Percentiles rank a stretch among this genome's conserved stretches.
Conservation (phyloP, 148 eudicot genomes). For the Rhododendron williamsianum region DNA sequence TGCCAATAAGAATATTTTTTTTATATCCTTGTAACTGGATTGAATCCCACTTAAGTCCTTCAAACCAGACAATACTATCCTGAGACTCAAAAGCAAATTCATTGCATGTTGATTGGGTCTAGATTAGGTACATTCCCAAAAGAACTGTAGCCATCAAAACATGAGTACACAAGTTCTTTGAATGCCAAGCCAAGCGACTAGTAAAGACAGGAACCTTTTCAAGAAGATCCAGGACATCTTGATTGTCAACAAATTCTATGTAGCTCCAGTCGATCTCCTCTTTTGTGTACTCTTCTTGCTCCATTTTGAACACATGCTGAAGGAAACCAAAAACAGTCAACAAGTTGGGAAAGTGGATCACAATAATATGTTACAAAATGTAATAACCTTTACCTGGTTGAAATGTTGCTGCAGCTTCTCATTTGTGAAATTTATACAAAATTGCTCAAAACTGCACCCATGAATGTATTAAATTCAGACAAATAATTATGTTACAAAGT, state of each 20-base stretch:
- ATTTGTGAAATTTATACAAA: slow-evolving; percentile 94
- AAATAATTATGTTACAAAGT: slow-evolving; percentile 1
- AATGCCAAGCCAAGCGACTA: slow-evolving; percentile 1
- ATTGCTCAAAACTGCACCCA: slow-evolving; percentile 91
- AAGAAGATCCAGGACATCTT: slow-evolving; percentile 95
- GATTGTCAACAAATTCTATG: slow-evolving; percentile 95
- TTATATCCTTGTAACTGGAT: not conserved
- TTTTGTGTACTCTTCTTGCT: slow-evolving; percentile 90
- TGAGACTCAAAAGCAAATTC: not conserved
- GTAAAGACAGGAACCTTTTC: slow-evolving; percentile 59
- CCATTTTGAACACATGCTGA: slow-evolving; percentile 98
- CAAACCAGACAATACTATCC: slow-evolving; percentile 3
- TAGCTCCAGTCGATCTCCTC: slow-evolving; percentile 97
- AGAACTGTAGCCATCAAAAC: not conserved
- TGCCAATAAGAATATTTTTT: not conserved
- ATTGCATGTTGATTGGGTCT: not conserved
- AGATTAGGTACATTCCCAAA: not conserved
- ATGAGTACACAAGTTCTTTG: not conserved
- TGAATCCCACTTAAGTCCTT: not conserved
- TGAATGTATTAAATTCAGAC: slow-evolving; percentile 6
- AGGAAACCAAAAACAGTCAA: slow-evolving; percentile 23
- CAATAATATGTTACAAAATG: not conserved
- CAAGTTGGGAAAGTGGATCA: not conserved
- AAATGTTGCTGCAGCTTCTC: slow-evolving; percentile 99
- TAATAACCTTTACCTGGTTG: slow-evolving; percentile 62